Evolutionary conservation across 2,329 filamentous ascomycete genomes (phyloP).

Genomic region (Chaetomium strumarium): DNA sequence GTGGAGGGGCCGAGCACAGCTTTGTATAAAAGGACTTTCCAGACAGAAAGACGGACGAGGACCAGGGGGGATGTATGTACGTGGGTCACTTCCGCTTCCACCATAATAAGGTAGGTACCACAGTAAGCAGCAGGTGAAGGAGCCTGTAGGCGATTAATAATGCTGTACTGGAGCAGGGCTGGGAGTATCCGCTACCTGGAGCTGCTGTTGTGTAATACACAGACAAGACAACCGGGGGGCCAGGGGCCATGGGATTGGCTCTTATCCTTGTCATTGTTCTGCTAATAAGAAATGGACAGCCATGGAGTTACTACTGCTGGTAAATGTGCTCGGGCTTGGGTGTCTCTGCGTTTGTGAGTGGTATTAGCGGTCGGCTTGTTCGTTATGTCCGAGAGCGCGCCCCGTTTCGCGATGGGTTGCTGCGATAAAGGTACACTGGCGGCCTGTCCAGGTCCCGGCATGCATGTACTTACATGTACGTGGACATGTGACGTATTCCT

Average conservation of each 20-base stretch:
- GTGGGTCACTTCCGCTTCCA: slow-evolving; percentile 6
- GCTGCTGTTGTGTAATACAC: not conserved
- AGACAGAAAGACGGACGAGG: not conserved
- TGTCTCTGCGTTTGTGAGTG: not conserved
- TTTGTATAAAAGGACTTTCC: not conserved
- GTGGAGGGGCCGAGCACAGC: not conserved
- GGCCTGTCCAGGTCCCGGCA: slow-evolving; percentile 3
- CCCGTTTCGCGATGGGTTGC: not conserved
- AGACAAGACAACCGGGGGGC: not conserved
- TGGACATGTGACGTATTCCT: not conserved
- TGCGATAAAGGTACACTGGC: not conserved
- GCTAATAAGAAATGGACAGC: slow-evolving; percentile 1
- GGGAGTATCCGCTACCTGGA: slow-evolving; percentile 5
- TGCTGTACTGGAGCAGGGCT: slow-evolving; percentile 8
- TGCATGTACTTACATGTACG: too few species aligned
- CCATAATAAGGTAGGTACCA: slow-evolving; percentile 5
- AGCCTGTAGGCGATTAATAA: slow-evolving; percentile 23
- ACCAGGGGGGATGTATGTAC: not conserved
- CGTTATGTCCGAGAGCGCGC: slow-evolving; percentile 37
- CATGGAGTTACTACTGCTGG: slow-evolving; percentile 5
- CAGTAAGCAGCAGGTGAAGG: slow-evolving; percentile 12
- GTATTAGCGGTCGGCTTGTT: slow-evolving; percentile 26
- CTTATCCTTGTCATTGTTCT: slow-evolving; percentile 1
- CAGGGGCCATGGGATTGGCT: not conserved
- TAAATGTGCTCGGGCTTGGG: slow-evolving; percentile 10